Conservation (phyloP, 495 filamentous ascomycete species). For the Penicillium cataractarum region DNA sequence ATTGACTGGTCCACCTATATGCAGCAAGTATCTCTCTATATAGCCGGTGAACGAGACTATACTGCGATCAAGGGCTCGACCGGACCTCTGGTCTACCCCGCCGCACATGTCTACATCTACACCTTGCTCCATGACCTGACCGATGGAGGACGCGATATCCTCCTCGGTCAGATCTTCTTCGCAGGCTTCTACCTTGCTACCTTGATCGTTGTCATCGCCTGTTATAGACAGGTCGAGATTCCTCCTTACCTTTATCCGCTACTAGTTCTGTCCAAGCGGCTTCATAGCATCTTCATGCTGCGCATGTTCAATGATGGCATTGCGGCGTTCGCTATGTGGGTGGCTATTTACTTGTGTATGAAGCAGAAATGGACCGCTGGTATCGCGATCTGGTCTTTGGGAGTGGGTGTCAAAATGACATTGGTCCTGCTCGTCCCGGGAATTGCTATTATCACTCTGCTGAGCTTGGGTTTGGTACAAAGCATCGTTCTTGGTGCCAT, state of each 20-base stretch:
- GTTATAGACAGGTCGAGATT: slow-evolving; percentile 76
- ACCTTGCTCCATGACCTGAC: slow-evolving; percentile 78
- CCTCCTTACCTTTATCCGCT: slow-evolving; percentile 89
- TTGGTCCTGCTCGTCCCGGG: slow-evolving; percentile 80
- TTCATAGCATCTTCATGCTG: slow-evolving; percentile 92
- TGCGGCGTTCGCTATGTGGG: slow-evolving; percentile 78
- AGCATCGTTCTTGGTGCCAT: slow-evolving; percentile 68
- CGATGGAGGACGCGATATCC: slow-evolving; percentile 72
- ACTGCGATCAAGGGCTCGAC: slow-evolving; percentile 82
- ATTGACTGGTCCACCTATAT: slow-evolving; percentile 99
- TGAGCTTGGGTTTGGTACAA: slow-evolving; percentile 64
- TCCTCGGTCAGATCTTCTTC: slow-evolving; percentile 80
- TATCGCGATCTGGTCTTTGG: slow-evolving; percentile 72
- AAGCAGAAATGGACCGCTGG: slow-evolving; percentile 69
- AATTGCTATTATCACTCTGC: slow-evolving; percentile 70
- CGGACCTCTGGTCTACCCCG: slow-evolving; percentile 92
- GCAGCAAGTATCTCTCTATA: slow-evolving; percentile 81
- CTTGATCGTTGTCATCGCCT: slow-evolving; percentile 74
- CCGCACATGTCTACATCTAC: slow-evolving; percentile 91
- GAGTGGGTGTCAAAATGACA: slow-evolving; percentile 93
- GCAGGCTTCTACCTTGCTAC: slow-evolving; percentile 74
- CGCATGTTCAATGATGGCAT: slow-evolving; percentile 96
- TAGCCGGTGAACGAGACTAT: slow-evolving; percentile 87
- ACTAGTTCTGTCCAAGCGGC: slow-evolving; percentile 83
- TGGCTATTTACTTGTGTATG: slow-evolving; percentile 78